phyloP scores from a whole-genome alignment of 768 basidiomycete species.

The Gloeopeniophorella convolvens region DNA sequence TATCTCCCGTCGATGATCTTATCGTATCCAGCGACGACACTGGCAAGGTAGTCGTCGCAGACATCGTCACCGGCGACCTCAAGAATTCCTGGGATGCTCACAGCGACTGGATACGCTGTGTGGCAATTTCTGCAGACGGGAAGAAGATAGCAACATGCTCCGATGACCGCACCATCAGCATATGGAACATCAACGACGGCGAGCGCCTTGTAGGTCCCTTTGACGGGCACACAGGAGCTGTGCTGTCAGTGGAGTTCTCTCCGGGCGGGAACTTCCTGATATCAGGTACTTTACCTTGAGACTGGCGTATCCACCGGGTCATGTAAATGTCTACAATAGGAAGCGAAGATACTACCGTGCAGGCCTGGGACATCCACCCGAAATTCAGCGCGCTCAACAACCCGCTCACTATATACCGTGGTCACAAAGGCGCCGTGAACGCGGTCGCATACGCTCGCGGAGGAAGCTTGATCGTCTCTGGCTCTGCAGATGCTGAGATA shows the following conservation, averaged over 20 bases:
- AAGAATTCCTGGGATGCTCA: too few relatives aligned
- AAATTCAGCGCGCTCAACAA: background rate
- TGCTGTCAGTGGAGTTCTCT: slow-evolving; percentile 31
- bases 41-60: too few relatives aligned
- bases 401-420: background rate
- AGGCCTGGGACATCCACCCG: slow-evolving; percentile 1
- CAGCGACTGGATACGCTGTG: too few relatives aligned
- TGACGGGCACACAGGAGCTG: slow-evolving; percentile 43
- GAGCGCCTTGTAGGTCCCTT: too few relatives aligned
- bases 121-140: too few relatives aligned
- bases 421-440: slow-evolving; percentile 23
- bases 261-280: slow-evolving; percentile 1
- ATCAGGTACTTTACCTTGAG: background rate
- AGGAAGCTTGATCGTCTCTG: slow-evolving; percentile 2
- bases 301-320: background rate
- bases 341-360: background rate
- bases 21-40: too few relatives aligned
- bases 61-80: too few relatives aligned
- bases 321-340: background rate
- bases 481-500: slow-evolving; percentile 1
- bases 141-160: too few relatives aligned
- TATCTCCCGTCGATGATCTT: too few relatives aligned
- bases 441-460: slow-evolving; percentile 2
- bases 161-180: too few relatives aligned
- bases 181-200: too few relatives aligned